Evolutionary conservation across 257 asterid species (phyloP), one percentile per base, ranked within the genome.

Genomic region (Jacaranda copaia): DNA sequence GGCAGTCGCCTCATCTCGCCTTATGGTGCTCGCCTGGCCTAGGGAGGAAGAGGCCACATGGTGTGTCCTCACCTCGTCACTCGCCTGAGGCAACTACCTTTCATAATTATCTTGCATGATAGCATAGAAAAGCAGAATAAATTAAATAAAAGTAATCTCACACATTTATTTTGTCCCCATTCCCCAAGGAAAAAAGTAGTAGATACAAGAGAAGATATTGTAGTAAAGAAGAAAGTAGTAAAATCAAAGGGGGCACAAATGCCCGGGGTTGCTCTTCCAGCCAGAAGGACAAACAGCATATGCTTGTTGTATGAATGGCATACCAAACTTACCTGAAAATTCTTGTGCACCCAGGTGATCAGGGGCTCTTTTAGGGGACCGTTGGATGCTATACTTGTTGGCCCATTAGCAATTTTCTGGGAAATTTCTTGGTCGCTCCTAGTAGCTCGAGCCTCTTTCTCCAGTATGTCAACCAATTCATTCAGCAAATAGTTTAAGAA

Each of bases 301-400:
- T 68, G 2, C 32, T 25, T 25, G 32, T 25, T 25, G 45, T 46
- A 77, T 73, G 39, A 67, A 72, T 16, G 64, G 45, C 63, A 60
- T 77, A 48, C 51, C 77, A 66, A 79, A 15, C 58, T 73, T 78
- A 88, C 98, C 93, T 93, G 97, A 81, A 93, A 93, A 82, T 89
- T 89, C 80, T 90, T 90, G 91, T 93, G 97, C 83, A 93, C 98
- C 98, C 97, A 89, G 67, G 98, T 91, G 81, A 91, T 82, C 71
- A 88, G 70, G 18, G 93, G 92, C 73, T 91, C 97, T 86, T 89
- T 84, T 67, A 73, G 85, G 63, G 63, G 78, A 72, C 92, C 91
- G 73, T 87, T 91, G 52, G 84, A 84, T 42, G 78, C 81, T 39
- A 71, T 57, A 53, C n/a, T 84, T 56, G 82, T 87, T 11, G 88